Evolutionary conservation across 192 early-diverging fungal genomes (phyloP), one percentile per base, ranked within the genome.

Genomic region (Phlyctochytrium bullatum): DNA sequence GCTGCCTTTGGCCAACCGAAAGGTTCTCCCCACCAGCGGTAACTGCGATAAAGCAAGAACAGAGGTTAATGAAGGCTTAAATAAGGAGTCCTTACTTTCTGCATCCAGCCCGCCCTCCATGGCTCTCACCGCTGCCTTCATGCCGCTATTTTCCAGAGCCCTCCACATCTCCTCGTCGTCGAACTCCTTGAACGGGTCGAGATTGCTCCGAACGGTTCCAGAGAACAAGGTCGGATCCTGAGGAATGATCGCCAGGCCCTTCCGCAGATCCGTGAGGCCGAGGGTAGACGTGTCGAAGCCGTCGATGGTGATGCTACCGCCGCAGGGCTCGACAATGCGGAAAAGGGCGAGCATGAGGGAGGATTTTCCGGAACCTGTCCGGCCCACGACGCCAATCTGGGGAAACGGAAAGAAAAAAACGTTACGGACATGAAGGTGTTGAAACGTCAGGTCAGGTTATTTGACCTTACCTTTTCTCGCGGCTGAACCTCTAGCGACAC

Each of bases 221-320:
- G 69, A 63, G 65, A 86, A 86, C 59, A 85, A 59, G 12, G 81
- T 63, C 3, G 85, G 85, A 61, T 86, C 85, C 72, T 84, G 82
- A 17, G 84, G 84, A 54, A 86, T 82, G 62, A 86, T 80, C 27
- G 80, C 58, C 25, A 81, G 52, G 33, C 40, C 20, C 34, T 54
- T 51, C 16, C 79, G 57, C 20, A 81, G 64, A 35, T 70, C 65
- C n/a, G 52, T 56, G 20, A 79, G 59, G 2, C 74, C 70, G 20
- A 79, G 71, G 14, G 77, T 69, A 0, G 73, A 57, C 2, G 86
- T 85, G 28, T 90, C 82, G 36, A 90, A 66, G 10, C 88, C 88
- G 71, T 93, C 93, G 36, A 94, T 83, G 1, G 67, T 30, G 54
- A 94, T 83, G 2, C 69, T 71, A 14, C 93, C 93, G 17, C 78